phyloP scores from a whole-genome alignment of 208 protist species.

The Leishmania arabica region DNA sequence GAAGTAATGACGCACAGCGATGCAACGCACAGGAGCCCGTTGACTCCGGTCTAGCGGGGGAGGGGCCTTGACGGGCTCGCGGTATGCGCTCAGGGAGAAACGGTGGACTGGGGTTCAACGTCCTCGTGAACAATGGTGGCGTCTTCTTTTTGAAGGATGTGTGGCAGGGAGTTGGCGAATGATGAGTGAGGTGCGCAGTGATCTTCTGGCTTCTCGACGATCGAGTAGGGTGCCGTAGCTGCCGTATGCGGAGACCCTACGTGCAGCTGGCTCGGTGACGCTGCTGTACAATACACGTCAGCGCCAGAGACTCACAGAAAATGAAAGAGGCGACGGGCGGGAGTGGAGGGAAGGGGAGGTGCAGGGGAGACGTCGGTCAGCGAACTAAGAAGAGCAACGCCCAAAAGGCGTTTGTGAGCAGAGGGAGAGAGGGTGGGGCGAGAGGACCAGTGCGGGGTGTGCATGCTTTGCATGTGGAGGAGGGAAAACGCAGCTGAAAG shows the following conservation, averaged over 20 bases:
- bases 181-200: background rate
- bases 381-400: background rate
- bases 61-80: constrained; percentile 4
- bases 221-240: background rate
- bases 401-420: background rate
- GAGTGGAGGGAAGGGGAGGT: background rate
- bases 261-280: background rate
- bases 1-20: background rate
- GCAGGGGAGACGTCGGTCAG: background rate
- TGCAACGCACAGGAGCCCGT: background rate
- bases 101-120: background rate
- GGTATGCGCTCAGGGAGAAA: background rate
- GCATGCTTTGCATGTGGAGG: background rate
- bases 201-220: background rate
- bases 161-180: background rate
- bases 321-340: background rate
- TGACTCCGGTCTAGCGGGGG: background rate
- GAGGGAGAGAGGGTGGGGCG: background rate
- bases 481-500: background rate
- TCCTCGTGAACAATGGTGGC: background rate
- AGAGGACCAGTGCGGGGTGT: background rate
- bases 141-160: background rate
- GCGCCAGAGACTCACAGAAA: background rate
- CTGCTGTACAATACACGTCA: background rate
- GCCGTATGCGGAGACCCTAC: background rate